Base-by-base conservation (phyloP, 1,139 yeast species). In the Torulaspora globosa region DNA sequence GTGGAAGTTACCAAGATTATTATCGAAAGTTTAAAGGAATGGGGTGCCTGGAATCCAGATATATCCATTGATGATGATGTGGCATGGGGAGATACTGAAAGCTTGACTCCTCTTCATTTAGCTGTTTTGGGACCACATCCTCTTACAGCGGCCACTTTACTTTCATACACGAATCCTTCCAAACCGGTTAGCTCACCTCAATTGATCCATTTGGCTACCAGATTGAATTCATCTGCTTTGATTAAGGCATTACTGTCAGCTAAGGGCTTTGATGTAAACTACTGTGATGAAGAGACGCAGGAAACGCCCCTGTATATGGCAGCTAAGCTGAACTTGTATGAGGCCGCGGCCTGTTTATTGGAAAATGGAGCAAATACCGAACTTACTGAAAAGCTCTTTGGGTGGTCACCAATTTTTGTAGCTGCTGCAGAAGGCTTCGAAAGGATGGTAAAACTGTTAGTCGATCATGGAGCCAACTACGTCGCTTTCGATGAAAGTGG, bases 361-460 rank as follows among this genome's bases (percentile, higher is more conserved):
- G 58, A 71, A 6, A 66, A 73, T 32, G 79, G 78, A 8, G 96
- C 96, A 1, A 71, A 82, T 56, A 70, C 90, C 1, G 96, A 89
- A 62, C 70, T 87, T 47, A 79, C 84, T 0, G 98, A 92, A 59
- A 63, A 69, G 16, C 74, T 85, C 1, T 90, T 87, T 66, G 96
- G 96, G 0, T 92, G 97, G 97, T 88, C 97, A 1, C 97, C 98
- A 2, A 71, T 92, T 5, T 89, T 92, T 62, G 79, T 83, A 39
- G 95, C 97, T 19, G 94, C 96, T 0, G 84, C 89, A 16, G 96
- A 90, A 58, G 97, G 97, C 0, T 79, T 69, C 48, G 62, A 62
- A 27, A 78, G 78, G 2, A 72, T 87, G 34, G 86, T 82, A 8
- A 66, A 75, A 43, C 53, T 78, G 8, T 71, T 92, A 49, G 66